Evolutionary conservation across 2,329 filamentous ascomycete species (phyloP).

Genomic region (Ascochyta rabiei): DNA sequence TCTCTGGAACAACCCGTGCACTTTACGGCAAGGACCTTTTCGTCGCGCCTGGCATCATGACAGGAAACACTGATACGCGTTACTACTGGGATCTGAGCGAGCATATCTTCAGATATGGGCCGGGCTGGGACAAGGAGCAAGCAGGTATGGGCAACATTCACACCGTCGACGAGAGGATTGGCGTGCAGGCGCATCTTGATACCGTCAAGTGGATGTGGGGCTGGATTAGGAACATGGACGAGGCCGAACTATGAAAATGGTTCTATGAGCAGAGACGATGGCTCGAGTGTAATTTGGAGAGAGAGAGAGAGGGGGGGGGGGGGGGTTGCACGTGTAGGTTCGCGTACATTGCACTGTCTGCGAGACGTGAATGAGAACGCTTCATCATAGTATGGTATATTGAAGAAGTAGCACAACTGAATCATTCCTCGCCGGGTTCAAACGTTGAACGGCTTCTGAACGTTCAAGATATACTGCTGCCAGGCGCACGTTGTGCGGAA

Average conservation of each 20-base stretch:
- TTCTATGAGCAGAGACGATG: no score
- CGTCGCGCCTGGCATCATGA: slow-evolving; percentile 53
- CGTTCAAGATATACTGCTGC: no score
- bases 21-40: slow-evolving; percentile 52
- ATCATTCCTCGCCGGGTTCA: no score
- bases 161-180: slow-evolving; percentile 58
- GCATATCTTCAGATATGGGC: slow-evolving; percentile 60
- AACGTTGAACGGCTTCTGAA: no score
- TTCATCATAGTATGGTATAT: no score
- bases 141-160: slow-evolving; percentile 55
- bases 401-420: no score
- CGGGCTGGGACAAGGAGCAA: slow-evolving; percentile 51
- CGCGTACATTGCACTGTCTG: no score
- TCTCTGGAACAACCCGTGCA: slow-evolving; percentile 53
- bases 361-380: no score
- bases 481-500: no score
- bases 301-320: no score
- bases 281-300: no score
- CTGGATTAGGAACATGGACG: slow-evolving; percentile 55
- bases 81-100: slow-evolving; percentile 61
- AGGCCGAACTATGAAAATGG: slow-evolving; percentile 41
- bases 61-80: slow-evolving; percentile 60
- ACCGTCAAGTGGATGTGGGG: slow-evolving; percentile 52
- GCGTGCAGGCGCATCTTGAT: slow-evolving; percentile 51
- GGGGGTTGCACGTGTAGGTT: no score